Evolutionary conservation across 192 early-diverging fungal genomes (phyloP).

Genomic region (Umbelopsis sp.): DNA sequence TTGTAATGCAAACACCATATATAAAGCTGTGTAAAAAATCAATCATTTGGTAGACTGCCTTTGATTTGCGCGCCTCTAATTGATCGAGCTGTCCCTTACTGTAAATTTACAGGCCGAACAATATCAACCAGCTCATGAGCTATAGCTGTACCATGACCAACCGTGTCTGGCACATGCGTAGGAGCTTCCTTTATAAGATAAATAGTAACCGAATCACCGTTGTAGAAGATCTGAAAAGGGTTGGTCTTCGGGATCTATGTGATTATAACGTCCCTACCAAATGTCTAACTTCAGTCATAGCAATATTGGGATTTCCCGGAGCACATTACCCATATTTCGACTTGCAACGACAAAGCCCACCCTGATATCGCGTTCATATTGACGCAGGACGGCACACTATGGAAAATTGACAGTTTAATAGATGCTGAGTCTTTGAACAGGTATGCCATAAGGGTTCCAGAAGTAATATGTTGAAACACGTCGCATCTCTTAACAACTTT

Average conservation of each 20-base stretch:
- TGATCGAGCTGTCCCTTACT: too few relatives aligned
- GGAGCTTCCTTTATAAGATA: not conserved
- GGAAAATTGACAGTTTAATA: not conserved
- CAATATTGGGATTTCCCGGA: not conserved
- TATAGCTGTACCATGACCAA: too few relatives aligned
- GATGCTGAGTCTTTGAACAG: not conserved
- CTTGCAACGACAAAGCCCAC: not conserved
- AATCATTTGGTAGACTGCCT: too few relatives aligned
- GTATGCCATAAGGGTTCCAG: not conserved
- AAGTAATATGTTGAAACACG: not conserved
- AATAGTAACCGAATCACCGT: not conserved
- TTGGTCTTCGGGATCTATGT: not conserved
- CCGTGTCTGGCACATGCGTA: not conserved
- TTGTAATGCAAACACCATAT: not conserved
- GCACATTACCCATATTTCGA: not conserved
- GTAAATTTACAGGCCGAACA: too few relatives aligned
- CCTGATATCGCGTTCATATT: not conserved
- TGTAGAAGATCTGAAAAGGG: not conserved
- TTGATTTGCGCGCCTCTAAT: too few relatives aligned
- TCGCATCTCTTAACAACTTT: too few relatives aligned
- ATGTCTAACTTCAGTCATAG: not conserved
- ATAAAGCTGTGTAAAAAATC: not conserved
- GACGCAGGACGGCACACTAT: not conserved
- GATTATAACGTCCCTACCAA: not conserved
- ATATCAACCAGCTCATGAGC: too few relatives aligned